Conservation (phyloP, 2,329 filamentous ascomycete species). For the Stagonosporopsis cucurbitacearum region DNA sequence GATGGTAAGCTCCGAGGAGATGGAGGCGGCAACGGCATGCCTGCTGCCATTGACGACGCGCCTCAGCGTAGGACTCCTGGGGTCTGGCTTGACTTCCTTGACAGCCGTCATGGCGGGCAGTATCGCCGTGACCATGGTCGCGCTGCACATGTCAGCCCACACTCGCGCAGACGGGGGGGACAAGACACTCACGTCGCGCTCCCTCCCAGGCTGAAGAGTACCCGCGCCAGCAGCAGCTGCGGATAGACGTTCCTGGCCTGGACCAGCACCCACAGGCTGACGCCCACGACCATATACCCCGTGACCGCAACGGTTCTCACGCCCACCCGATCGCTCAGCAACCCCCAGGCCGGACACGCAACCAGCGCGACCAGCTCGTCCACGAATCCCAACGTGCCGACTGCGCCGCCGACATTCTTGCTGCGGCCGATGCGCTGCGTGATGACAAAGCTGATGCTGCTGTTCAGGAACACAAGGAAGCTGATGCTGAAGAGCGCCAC, state of each 20-base stretch:
- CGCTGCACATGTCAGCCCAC: slow-evolving; percentile 41
- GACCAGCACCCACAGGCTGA: slow-evolving; percentile 80
- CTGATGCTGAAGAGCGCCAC: slow-evolving; percentile 87
- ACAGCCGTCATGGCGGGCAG: slow-evolving; percentile 71
- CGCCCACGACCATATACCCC: slow-evolving; percentile 81
- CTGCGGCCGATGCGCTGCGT: slow-evolving; percentile 81
- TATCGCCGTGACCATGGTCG: slow-evolving; percentile 97
- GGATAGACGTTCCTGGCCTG: slow-evolving; percentile 89
- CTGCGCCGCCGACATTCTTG: slow-evolving; percentile 75
- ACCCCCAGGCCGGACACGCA: slow-evolving; percentile 80
- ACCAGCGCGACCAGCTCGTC: slow-evolving; percentile 83
- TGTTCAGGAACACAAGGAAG: slow-evolving; percentile 89
- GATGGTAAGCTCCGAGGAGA: slow-evolving; percentile 77
- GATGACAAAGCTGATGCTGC: slow-evolving; percentile 82
- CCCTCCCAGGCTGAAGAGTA: slow-evolving; percentile 89
- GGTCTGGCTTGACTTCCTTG: slow-evolving; percentile 33
- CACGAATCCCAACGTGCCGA: slow-evolving; percentile 83
- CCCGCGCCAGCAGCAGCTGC: slow-evolving; percentile 79
- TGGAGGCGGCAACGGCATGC: slow-evolving; percentile 68
- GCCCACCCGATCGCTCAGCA: slow-evolving; percentile 77
- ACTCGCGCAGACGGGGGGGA: background rate
- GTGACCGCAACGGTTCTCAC: slow-evolving; percentile 69
- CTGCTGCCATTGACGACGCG: slow-evolving; percentile 50
- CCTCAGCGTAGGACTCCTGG: slow-evolving; percentile 33
- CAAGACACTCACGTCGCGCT: slow-evolving; percentile 74